Conservation (phyloP, 1,284 basidiomycete species). For the Exobasidium cylindrosporum region DNA sequence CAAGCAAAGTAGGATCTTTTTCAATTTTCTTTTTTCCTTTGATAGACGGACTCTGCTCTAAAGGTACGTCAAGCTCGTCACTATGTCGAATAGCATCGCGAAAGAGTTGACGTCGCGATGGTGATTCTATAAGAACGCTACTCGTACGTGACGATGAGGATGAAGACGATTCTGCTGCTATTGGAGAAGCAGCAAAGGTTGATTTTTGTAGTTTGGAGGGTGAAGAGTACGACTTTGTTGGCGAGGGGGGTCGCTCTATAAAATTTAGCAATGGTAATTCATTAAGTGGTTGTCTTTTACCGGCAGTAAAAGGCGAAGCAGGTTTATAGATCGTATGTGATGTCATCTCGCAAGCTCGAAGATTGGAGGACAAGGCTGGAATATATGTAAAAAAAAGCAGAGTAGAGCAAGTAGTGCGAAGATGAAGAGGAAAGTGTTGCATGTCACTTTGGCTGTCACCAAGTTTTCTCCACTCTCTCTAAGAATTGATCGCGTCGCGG, state of each 20-base stretch:
- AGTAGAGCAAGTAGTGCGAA: too few species aligned
- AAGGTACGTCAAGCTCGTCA: neutral
- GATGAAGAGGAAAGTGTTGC: too few species aligned
- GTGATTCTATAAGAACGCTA: neutral
- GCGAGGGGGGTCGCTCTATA: constrained; percentile 4
- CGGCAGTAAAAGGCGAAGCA: too few species aligned
- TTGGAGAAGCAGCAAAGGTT: neutral
- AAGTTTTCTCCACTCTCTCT: too few species aligned
- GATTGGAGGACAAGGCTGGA: too few species aligned
- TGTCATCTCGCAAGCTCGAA: too few species aligned
- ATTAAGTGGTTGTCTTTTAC: neutral
- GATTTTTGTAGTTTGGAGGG: neutral
- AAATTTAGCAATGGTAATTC: constrained; percentile 9
- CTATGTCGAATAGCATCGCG: neutral
- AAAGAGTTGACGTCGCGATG: neutral
- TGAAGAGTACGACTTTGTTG: constrained; percentile 6
- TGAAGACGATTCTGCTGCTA: neutral
- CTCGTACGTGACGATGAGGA: neutral
- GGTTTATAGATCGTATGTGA: too few species aligned
- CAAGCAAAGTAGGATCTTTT: neutral
- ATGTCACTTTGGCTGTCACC: too few species aligned
- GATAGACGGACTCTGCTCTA: neutral
- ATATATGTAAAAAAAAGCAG: too few species aligned
- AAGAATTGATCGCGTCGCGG: too few species aligned
- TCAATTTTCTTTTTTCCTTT: too few species aligned